phyloP scores from a whole-genome alignment of 1,139 yeast genomes.

The Neolecta irregularis region DNA sequence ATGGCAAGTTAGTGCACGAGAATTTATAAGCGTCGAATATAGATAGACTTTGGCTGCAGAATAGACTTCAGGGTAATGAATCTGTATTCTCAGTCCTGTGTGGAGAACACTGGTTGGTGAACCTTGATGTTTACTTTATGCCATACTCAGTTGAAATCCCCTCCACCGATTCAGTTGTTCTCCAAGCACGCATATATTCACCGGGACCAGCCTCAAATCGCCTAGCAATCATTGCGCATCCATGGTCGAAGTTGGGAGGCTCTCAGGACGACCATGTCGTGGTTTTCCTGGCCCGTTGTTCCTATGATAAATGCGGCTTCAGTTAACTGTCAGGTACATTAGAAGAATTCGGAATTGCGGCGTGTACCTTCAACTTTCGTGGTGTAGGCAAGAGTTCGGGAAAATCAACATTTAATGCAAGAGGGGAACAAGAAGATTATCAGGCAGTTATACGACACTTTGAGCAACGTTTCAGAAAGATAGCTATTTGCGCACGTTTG shows the following conservation, averaged over 20 bases:
- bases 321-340: neutral
- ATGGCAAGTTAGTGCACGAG: slow-evolving; percentile 56
- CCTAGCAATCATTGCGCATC: slow-evolving; percentile 3
- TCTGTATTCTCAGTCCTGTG: too few relatives aligned
- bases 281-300: neutral
- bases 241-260: neutral
- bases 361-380: neutral
- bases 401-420: neutral
- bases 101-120: too few relatives aligned
- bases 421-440: slow-evolving; percentile 2
- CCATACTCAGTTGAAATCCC: neutral
- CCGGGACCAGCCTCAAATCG: neutral
- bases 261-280: neutral
- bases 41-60: too few relatives aligned
- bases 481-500: too few relatives aligned
- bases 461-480: too few relatives aligned
- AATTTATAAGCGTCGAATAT: too few relatives aligned
- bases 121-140: too few relatives aligned
- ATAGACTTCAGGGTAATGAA: too few relatives aligned
- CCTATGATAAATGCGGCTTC: neutral
- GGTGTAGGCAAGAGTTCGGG: neutral
- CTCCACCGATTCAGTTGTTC: neutral
- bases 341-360: neutral
- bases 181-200: slow-evolving; percentile 1
- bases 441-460: neutral